Conservation (phyloP, 768 basidiomycete genomes). For the Tricholomella constricta region DNA sequence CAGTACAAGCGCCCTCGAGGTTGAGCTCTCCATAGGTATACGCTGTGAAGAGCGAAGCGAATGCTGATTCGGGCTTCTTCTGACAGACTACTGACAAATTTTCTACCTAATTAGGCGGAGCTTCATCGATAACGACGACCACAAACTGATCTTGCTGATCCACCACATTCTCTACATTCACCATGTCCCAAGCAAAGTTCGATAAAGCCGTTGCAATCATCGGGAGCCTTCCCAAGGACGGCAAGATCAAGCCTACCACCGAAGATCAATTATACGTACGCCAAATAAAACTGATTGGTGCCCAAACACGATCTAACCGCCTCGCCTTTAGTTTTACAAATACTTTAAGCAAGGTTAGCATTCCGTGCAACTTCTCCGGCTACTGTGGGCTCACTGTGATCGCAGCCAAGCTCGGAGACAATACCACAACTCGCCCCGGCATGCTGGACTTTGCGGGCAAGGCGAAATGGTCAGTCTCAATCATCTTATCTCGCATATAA, state of each 20-base stretch:
- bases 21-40: not conserved
- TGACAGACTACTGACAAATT: not conserved
- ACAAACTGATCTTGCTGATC: constrained; percentile 7
- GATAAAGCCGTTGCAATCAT: constrained; percentile 74
- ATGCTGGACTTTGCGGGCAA: constrained; percentile 85
- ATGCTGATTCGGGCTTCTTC: not conserved
- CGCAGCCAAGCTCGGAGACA: constrained; percentile 74
- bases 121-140: constrained; percentile 14
- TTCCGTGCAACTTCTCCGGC: not conserved
- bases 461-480: constrained; percentile 76
- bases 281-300: constrained; percentile 16
- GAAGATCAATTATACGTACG: constrained; percentile 82
- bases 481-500: constrained; percentile 12
- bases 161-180: constrained; percentile 20
- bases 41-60: not conserved
- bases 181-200: constrained; percentile 75
- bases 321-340: constrained; percentile 75
- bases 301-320: constrained; percentile 11
- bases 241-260: constrained; percentile 71
- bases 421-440: constrained; percentile 64
- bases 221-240: constrained; percentile 70
- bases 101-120: constrained; percentile 16
- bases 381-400: not conserved
- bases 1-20: too few species aligned
- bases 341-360: constrained; percentile 87